Evolutionary conservation across 2,329 filamentous ascomycete species (phyloP).

Genomic region (Rutstroemia sp.): DNA sequence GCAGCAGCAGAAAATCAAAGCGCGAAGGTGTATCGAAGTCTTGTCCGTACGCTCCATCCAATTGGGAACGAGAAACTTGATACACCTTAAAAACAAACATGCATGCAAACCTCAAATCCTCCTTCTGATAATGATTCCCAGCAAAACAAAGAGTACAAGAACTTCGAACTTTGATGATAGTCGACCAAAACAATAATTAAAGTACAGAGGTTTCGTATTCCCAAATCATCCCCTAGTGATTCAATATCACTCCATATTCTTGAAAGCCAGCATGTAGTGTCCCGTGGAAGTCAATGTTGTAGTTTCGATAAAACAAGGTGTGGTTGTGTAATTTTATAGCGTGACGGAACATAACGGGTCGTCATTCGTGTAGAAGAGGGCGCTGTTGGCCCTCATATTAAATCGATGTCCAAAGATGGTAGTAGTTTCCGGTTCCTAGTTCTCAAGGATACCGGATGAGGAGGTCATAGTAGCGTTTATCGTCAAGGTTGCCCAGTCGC

Average conservation of each 20-base stretch:
- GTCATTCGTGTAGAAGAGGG: conserved; percentile 7
- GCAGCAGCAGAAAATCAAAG: conserved; percentile 2
- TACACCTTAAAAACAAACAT: conserved; percentile 5
- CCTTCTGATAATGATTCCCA: neutral
- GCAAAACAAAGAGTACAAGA: conserved; percentile 6
- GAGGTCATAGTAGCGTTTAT: conserved; percentile 28
- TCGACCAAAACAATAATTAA: conserved; percentile 4
- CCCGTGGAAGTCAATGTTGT: neutral
- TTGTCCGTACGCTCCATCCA: conserved; percentile 1
- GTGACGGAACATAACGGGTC: conserved; percentile 8
- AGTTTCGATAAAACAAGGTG: neutral
- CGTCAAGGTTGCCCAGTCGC: conserved; percentile 31
- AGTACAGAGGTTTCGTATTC: conserved; percentile 7
- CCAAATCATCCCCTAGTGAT: neutral
- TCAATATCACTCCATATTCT: neutral
- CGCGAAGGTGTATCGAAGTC: neutral
- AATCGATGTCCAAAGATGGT: conserved; percentile 8
- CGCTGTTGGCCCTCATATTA: conserved; percentile 3
- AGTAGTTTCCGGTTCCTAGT: conserved; percentile 6
- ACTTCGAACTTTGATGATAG: neutral
- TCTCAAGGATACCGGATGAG: conserved; percentile 10
- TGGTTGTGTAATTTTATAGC: conserved; percentile 9
- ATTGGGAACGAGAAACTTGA: neutral
- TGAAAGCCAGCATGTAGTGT: conserved; percentile 4
- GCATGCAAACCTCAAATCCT: conserved; percentile 1